phyloP scores from a whole-genome alignment of 176 grass and related monocot genomes.

The Pharus latifolius region DNA sequence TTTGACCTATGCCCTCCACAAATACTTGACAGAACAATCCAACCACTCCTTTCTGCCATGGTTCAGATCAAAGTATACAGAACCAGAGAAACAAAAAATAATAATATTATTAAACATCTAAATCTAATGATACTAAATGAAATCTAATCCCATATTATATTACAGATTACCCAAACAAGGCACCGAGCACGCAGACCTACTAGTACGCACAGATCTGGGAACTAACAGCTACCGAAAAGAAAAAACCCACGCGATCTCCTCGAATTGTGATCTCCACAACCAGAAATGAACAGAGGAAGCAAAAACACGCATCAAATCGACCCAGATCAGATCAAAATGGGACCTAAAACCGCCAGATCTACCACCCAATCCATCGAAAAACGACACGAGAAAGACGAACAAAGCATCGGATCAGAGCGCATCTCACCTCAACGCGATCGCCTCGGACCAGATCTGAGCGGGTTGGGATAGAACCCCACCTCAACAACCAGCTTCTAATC shows the following conservation, averaged over 20 bases:
- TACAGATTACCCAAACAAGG: background rate
- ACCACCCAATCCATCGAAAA: background rate
- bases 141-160: background rate
- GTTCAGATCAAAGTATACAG: conserved; percentile 4
- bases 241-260: background rate
- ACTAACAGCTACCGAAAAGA: background rate
- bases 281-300: background rate
- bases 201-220: conserved; percentile 20
- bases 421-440: conserved; percentile 12
- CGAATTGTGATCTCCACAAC: background rate
- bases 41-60: conserved; percentile 8
- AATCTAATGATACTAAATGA: background rate
- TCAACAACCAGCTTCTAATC: too few relatives aligned
- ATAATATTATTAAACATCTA: background rate
- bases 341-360: conserved; percentile 16
- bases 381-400: background rate
- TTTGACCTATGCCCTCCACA: conserved; percentile 3
- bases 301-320: background rate
- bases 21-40: conserved; percentile 1
- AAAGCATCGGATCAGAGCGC: background rate
- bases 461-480: too few relatives aligned
- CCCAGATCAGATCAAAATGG: background rate
- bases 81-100: background rate
- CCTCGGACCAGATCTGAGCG: conserved; percentile 13
- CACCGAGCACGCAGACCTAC: background rate